Conservation (phyloP, 208 protist genomes). For the Hexamita inflata region DNA sequence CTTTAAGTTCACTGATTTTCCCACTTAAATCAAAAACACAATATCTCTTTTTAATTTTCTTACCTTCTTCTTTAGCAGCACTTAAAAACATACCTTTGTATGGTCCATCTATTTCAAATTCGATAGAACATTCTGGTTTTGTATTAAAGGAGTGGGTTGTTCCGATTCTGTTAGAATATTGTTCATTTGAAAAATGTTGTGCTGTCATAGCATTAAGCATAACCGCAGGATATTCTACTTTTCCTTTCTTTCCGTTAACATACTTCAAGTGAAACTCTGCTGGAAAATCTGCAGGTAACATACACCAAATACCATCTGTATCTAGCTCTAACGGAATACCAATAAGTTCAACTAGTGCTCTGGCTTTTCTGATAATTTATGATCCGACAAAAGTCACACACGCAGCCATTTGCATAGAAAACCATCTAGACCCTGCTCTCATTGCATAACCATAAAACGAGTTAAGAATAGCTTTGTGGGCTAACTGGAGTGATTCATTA, state of each 20-base stretch:
- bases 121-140: constrained; percentile 83
- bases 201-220: constrained; percentile 93
- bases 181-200: background rate
- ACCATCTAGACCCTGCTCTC: constrained; percentile 74
- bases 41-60: constrained; percentile 85
- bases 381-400: constrained; percentile 84
- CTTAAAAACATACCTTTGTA: constrained; percentile 97
- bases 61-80: constrained; percentile 89
- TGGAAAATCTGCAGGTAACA: constrained; percentile 62
- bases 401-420: constrained; percentile 99
- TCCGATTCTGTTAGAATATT: constrained; percentile 3
- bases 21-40: constrained; percentile 94
- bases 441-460: constrained; percentile 94
- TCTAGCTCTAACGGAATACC: constrained; percentile 95
- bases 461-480: constrained; percentile 99
- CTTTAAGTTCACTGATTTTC: constrained; percentile 93
- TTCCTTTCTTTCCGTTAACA: constrained; percentile 14
- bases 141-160: constrained; percentile 31
- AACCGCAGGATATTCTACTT: constrained; percentile 66
- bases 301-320: constrained; percentile 99
- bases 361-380: constrained; percentile 90
- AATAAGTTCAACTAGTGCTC: constrained; percentile 82
- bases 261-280: background rate
- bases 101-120: constrained; percentile 99
- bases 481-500: constrained; percentile 98